Evolutionary conservation across 139 green algal genomes (phyloP), one percentile per base, ranked within the genome.

Genomic region (Spirogloea muscicola): DNA sequence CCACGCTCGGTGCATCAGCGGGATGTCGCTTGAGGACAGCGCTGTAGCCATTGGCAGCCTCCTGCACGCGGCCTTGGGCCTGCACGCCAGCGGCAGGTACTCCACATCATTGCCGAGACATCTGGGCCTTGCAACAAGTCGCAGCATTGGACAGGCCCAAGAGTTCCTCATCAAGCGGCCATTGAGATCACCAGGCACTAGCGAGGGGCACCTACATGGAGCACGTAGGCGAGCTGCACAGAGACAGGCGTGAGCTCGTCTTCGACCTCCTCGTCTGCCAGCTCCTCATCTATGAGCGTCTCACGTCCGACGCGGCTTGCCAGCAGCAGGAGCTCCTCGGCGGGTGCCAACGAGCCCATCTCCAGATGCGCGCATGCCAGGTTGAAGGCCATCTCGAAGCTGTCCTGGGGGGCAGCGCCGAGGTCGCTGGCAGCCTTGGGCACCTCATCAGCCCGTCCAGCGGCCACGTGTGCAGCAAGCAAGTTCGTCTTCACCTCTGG

Each of bases 321-420:
- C 41, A 90, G 72, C 68, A 86, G 77, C 63, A 96, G 85, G 81
- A 90, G 80, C 33, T 87, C 79, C 77, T 95, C 86, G 33, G 91
- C 91, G 27, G 52, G 79, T 6, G 44, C 43, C 18, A 86, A 66
- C 7, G 89, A 69, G 1, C 88, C 86, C 1, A 10, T 3, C 39
- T 87, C 85, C 37, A 93, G 51, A 37, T 89, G 68, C 25, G 69
- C 88, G 74, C 89, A 95, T 3, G 90, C 88, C n/a, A 68, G 69
- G 83, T 96, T 96, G 83, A 89, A 96, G 4, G 84, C 91, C 0
- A 94, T 25, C 68, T 96, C 91, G 73, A 92, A 94, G 59, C 82
- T 83, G 57, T 91, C 86, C 3, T 77, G 64, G 33, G 84, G 5
- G 7, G 49, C n/a, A 10, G 57, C 51, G 51, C 59, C 10, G 81